A percentile compares a stretch with the other conserved stretches of the same genome.
These are phyloP conservation scores for Kwoniella heveanensis DNA, from an alignment of 768 basidiomycete species.

Conservation along the genomic window DNA sequence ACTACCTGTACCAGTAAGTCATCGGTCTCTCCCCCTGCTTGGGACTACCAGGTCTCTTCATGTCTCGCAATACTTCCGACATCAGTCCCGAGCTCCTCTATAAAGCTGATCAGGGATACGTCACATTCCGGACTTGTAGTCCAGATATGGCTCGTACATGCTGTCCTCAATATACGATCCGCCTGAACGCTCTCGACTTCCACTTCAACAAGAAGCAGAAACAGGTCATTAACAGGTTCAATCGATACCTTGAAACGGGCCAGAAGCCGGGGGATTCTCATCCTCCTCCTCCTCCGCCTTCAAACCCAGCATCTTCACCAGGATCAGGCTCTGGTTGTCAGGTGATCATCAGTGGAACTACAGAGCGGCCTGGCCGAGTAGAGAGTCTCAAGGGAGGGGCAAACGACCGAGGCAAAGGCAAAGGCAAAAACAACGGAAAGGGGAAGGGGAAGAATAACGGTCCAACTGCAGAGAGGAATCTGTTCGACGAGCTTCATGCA, in stretches of 20 bases:
- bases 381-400: conserved; percentile 47
- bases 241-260: conserved; percentile 40
- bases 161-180: conserved; percentile 94
- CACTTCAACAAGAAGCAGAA: conserved; percentile 45
- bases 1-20: conserved; percentile 67
- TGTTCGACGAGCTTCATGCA: conserved; percentile 63
- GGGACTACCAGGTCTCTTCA: too few species aligned
- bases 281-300: conserved; percentile 30
- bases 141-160: conserved; percentile 79
- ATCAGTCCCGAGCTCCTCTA: too few species aligned
- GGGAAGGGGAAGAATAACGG: conserved; percentile 33
- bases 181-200: conserved; percentile 47
- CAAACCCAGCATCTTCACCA: background rate
- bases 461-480: conserved; percentile 46
- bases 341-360: too few species aligned
- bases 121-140: too few species aligned
- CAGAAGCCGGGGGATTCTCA: conserved; percentile 65
- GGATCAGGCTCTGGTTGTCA: background rate
- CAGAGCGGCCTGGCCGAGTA: conserved; percentile 59
- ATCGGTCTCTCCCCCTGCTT: background rate
- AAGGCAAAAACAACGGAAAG: conserved; percentile 22
- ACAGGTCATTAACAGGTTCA: conserved; percentile 48
- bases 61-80: too few species aligned
- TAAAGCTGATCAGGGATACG: too few species aligned
- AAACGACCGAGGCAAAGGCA: conserved; percentile 58